These are phyloP conservation scores for Exophiala dermatitidis DNA, from an alignment of 2,329 filamentous ascomycete species.

Conservation along the genomic window DNA sequence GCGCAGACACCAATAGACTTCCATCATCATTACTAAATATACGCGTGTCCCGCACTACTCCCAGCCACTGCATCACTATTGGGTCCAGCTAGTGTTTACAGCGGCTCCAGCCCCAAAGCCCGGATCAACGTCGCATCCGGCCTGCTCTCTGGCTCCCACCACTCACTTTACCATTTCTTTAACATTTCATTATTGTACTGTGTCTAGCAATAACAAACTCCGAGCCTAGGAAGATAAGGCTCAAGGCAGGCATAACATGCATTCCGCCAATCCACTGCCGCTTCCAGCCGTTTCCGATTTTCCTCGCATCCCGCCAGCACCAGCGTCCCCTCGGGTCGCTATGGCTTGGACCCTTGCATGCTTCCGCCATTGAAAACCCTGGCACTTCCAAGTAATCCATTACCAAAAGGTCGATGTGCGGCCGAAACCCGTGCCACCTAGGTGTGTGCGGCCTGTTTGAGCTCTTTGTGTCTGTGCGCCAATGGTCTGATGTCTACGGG, in stretches of 20 bases:
- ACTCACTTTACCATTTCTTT: no score
- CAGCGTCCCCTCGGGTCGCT: slow-evolving; percentile 7
- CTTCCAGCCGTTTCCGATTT: slow-evolving; percentile 2
- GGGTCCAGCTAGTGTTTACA: no score
- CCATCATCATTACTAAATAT: no score
- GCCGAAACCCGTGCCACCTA: neutral
- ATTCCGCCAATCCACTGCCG: neutral
- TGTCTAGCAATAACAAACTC: neutral
- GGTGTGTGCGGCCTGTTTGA: slow-evolving; percentile 1
- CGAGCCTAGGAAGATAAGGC: neutral
- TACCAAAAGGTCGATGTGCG: neutral
- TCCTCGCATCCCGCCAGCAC: neutral
- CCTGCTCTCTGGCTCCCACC: no score
- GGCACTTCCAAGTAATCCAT: neutral
- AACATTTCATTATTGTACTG: no score
- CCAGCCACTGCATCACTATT: no score
- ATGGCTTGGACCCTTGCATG: neutral
- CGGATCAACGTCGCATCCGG: no score
- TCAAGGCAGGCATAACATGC: neutral
- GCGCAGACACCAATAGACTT: no score
- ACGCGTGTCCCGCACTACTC: no score
- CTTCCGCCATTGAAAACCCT: neutral
- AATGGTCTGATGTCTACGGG: slow-evolving; percentile 8
- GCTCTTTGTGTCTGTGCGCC: slow-evolving; percentile 2
- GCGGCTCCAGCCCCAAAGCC: no score